Evolutionary conservation across 169 alveolate genomes (phyloP), one percentile per base, ranked within the genome.

Genomic region (Cryptosporidium canis): DNA sequence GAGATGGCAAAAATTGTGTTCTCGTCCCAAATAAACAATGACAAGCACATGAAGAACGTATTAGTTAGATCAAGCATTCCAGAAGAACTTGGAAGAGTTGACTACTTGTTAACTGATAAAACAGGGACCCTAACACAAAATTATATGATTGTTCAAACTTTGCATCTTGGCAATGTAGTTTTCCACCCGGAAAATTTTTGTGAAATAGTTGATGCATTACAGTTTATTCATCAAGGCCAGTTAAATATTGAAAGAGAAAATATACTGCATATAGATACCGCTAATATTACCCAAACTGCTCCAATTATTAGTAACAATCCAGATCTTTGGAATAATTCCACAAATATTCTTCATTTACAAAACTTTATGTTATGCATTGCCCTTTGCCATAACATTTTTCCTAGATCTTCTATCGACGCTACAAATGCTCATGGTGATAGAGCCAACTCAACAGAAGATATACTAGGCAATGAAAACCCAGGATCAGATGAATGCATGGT

Each of bases 51-150:
- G 7, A 95, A 94, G n/a, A 98, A 96, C 12, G 96, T 99, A 0
- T 94, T 97, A 9, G 96, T 98, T 47, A 93, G 99, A 64, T 94
- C 94, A 33, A 94, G 94, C 37, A 92, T 96, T 45, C 98, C 99
- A 11, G 99, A 98, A 95, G 99, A 98, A 83, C 94, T 98, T 47
- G 99, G 99, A 27, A 92, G 99, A 41, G 94, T 98, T n/a, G 96
- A 95, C 41, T 97, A 94, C 90, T 90, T 98, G 35, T 92, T 98
- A 56, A 92, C 99, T 5, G 99, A 98, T 85, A 98, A 98, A 93
- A 98, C 99, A 7, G 99, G 99, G 21, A 98, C 99, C 11, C 91
- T 98, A 67, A 98, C 99, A 21, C 96, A 97, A 90, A 98, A 98
- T 90, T 99, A 96, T 58, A 98, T 98, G 99, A 92, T 95, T 1